Conservation (phyloP, 495 filamentous ascomycete species). For the Penicillium mononematosum region DNA sequence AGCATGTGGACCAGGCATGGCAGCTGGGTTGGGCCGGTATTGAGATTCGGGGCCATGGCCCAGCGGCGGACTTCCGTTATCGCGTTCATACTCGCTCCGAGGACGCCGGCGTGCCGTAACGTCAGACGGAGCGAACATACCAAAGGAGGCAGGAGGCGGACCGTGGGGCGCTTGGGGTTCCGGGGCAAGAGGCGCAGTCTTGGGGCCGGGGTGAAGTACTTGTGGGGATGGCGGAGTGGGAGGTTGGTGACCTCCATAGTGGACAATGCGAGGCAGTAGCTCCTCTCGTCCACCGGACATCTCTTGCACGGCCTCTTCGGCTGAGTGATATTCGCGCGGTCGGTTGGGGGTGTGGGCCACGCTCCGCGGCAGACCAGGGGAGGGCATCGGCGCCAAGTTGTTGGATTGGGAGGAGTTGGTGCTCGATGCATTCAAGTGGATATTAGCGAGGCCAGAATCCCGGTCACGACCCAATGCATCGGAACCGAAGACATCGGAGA, state of each 20-base stretch:
- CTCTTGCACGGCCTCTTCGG: conserved; percentile 89
- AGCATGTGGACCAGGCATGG: conserved; percentile 59
- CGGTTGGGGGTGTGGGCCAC: conserved; percentile 56
- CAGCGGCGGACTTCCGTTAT: conserved; percentile 54
- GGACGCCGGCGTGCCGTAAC: conserved; percentile 67
- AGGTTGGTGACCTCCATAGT: conserved; percentile 87
- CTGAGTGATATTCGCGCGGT: conserved; percentile 86
- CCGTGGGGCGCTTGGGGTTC: conserved; percentile 22
- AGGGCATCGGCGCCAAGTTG: conserved; percentile 60
- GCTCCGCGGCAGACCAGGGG: conserved; percentile 63
- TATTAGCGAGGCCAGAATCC: conserved; percentile 37
- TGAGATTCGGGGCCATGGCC: conserved; percentile 44
- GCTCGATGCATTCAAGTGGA: conserved; percentile 47
- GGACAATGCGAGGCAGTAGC: conserved; percentile 85
- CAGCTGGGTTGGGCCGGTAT: conserved; percentile 62
- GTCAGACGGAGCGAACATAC: conserved; percentile 32
- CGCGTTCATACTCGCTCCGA: conserved; percentile 86
- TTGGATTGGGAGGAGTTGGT: conserved; percentile 71
- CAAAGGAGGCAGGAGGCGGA: conserved; percentile 27
- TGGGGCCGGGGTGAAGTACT: conserved; percentile 30
- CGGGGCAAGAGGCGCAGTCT: conserved; percentile 37
- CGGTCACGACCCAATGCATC: conserved; percentile 64
- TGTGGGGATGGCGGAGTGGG: conserved; percentile 89
- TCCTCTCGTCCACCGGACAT: conserved; percentile 89
- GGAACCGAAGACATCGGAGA: conserved; percentile 88